Conservation (phyloP, 768 basidiomycete genomes). For the Lactarius vividus region DNA sequence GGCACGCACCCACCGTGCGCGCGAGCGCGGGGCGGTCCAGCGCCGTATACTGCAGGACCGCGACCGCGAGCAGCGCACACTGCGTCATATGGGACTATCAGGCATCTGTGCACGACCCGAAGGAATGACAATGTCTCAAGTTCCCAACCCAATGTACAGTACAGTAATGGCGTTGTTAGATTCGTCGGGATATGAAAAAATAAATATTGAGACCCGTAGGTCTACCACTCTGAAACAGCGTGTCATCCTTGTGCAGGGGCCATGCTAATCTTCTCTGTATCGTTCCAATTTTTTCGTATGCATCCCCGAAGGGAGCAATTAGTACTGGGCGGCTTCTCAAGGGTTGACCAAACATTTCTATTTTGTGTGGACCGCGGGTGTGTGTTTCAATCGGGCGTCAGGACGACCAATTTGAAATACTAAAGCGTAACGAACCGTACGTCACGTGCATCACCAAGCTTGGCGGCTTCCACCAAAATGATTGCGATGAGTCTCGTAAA, state of each 20-base stretch:
- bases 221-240: constrained; percentile 94
- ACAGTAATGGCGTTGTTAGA: too few species aligned
- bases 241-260: constrained; percentile 99
- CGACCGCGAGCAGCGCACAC: constrained; percentile 78
- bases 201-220: constrained; percentile 46
- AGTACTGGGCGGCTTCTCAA: not conserved
- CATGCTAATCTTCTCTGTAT: constrained; percentile 99
- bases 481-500: too few species aligned
- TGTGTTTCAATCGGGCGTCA: not conserved
- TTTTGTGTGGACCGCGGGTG: not conserved
- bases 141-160: too few species aligned
- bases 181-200: constrained; percentile 19
- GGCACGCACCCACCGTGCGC: constrained; percentile 68
- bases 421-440: too few species aligned
- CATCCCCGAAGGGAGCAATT: constrained; percentile 74
- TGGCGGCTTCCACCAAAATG: too few species aligned
- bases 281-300: constrained; percentile 99
- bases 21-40: constrained; percentile 70
- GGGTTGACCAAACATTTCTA: not conserved
- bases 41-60: constrained; percentile 72
- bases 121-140: too few species aligned
- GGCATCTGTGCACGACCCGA: too few species aligned
- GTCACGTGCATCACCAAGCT: not conserved
- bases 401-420: too few species aligned
- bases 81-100: too few species aligned